These are phyloP conservation scores for Cutaneotrichosporon curvatum DNA, from an alignment of 1,284 basidiomycete species.

Conservation along the genomic window DNA sequence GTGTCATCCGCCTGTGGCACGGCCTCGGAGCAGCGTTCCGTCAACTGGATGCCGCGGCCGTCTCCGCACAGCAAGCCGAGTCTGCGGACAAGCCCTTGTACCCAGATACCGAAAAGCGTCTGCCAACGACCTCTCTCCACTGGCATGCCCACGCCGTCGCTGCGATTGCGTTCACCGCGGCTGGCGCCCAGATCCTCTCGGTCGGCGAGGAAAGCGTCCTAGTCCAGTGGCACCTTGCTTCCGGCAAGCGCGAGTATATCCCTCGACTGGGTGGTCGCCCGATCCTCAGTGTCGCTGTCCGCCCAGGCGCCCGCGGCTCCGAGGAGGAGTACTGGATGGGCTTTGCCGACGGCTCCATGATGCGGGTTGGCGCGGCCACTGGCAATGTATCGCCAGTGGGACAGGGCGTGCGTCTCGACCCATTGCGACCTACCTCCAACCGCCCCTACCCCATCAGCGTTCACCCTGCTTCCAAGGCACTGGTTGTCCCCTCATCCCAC, in stretches of 20 bases:
- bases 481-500: slow-evolving; percentile 87
- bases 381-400: slow-evolving; percentile 64
- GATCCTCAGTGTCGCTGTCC: slow-evolving; percentile 58
- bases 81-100: slow-evolving; percentile 5
- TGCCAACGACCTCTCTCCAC: slow-evolving; percentile 76
- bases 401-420: slow-evolving; percentile 39
- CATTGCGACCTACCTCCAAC: slow-evolving; percentile 27
- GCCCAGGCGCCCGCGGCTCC: slow-evolving; percentile 48
- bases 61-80: slow-evolving; percentile 6
- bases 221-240: slow-evolving; percentile 89
- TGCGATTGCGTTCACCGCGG: slow-evolving; percentile 76
- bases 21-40: slow-evolving; percentile 60
- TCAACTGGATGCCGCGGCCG: slow-evolving; percentile 34
- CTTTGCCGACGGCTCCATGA: slow-evolving; percentile 73
- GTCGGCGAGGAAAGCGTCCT: slow-evolving; percentile 94
- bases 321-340: slow-evolving; percentile 84
- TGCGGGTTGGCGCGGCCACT: slow-evolving; percentile 70
- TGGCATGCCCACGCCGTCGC: slow-evolving; percentile 98
- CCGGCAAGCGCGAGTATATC: slow-evolving; percentile 79
- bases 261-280: slow-evolving; percentile 84
- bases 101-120: slow-evolving; percentile 29
- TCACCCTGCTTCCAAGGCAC: slow-evolving; percentile 62
- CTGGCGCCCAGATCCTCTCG: slow-evolving; percentile 86
- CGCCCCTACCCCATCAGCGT: slow-evolving; percentile 53
- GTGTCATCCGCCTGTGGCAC: slow-evolving; percentile 86